These are phyloP conservation scores for Amphicarpaea edgeworthii DNA, from an alignment of 306 rosid species.

Conservation along the genomic window DNA sequence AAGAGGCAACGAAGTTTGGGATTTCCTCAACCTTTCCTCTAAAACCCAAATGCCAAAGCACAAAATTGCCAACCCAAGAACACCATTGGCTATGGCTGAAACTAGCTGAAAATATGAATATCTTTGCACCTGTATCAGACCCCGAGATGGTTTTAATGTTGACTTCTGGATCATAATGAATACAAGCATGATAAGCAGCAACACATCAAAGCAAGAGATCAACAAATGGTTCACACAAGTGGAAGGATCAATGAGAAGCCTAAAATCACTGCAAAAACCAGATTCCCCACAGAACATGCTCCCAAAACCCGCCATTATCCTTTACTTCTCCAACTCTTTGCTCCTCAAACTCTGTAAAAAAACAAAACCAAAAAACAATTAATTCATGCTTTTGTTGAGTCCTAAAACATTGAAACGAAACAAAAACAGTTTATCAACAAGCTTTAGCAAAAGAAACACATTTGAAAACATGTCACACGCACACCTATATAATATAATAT, in stretches of 20 bases:
- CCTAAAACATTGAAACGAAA: too few species aligned
- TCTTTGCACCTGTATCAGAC: slow-evolving; percentile 34
- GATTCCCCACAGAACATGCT: slow-evolving; percentile 60
- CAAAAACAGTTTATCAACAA: too few species aligned
- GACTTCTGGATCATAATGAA: slow-evolving; percentile 52
- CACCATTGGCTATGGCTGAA: slow-evolving; percentile 56
- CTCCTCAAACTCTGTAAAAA: background rate
- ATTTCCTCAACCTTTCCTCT: slow-evolving; percentile 58
- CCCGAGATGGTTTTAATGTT: slow-evolving; percentile 34
- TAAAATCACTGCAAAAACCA: slow-evolving; percentile 44
- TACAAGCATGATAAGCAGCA: slow-evolving; percentile 55
- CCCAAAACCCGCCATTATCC: slow-evolving; percentile 56
- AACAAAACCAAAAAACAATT: too few species aligned
- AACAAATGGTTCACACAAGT: slow-evolving; percentile 57
- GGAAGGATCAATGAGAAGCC: slow-evolving; percentile 51
- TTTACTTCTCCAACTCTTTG: slow-evolving; percentile 9
- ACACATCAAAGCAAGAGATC: slow-evolving; percentile 48
- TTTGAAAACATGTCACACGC: too few species aligned
- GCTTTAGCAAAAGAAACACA: too few species aligned
- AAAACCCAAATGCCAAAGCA: slow-evolving; percentile 55
- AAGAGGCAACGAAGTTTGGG: slow-evolving; percentile 55
- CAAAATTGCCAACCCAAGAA: slow-evolving; percentile 53
- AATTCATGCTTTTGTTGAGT: too few species aligned
- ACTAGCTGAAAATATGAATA: slow-evolving; percentile 45
- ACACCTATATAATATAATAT: background rate